Evolutionary conservation across 2,329 filamentous ascomycete genomes (phyloP).

Genomic region (Apiospora pterosperma): DNA sequence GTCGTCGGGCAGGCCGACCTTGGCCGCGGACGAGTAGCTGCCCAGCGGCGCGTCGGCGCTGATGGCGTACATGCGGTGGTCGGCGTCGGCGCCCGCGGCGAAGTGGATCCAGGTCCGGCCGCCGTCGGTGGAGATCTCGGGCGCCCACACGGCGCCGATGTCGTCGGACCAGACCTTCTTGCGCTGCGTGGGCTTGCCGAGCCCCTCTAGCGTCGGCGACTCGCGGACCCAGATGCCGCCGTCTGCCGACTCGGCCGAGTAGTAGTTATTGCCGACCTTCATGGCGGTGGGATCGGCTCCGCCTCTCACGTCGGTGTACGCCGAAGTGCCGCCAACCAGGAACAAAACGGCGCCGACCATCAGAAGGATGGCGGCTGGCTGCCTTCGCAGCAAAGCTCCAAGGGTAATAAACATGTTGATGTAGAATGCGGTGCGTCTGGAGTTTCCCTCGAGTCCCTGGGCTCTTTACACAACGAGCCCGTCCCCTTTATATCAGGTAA

Average conservation of each 20-base stretch:
- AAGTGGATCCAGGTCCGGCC: slow-evolving; percentile 19
- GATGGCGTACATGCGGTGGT: slow-evolving; percentile 23
- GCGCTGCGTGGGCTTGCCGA: slow-evolving; percentile 8
- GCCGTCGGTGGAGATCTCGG: slow-evolving; percentile 15
- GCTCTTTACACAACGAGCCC: background rate
- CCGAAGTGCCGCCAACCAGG: slow-evolving; percentile 8
- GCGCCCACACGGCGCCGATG: slow-evolving; percentile 17
- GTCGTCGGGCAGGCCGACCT: slow-evolving; percentile 19
- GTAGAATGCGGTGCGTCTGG: background rate
- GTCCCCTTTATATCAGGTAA: background rate
- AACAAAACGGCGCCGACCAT: background rate
- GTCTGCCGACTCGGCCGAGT: slow-evolving; percentile 18
- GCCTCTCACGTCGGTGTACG: slow-evolving; percentile 9
- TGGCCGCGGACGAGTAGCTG: slow-evolving; percentile 12
- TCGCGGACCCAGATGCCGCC: slow-evolving; percentile 17
- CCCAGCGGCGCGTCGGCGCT: slow-evolving; percentile 15
- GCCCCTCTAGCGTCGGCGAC: slow-evolving; percentile 14
- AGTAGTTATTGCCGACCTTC: slow-evolving; percentile 15
- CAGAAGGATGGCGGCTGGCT: background rate
- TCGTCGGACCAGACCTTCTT: slow-evolving; percentile 17
- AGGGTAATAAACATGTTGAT: background rate
- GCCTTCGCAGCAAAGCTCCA: background rate
- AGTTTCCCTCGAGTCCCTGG: background rate
- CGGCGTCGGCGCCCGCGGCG: slow-evolving; percentile 11
- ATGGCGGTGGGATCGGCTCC: slow-evolving; percentile 19